Evolutionary conservation across 495 filamentous ascomycete species (phyloP).

Genomic region (Penicillium angulare): DNA sequence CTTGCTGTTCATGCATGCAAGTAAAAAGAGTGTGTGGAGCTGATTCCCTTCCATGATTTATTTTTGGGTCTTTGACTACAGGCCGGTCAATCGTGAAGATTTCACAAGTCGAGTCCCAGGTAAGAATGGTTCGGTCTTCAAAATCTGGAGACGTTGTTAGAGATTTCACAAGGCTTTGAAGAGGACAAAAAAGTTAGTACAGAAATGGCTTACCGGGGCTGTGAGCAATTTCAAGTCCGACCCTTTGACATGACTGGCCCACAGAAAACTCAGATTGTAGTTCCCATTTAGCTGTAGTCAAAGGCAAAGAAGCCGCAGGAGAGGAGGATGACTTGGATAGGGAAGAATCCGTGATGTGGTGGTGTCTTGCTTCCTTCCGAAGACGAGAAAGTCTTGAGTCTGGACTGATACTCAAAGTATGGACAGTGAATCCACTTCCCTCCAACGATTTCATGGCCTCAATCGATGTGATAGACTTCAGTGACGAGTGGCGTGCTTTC

Average conservation of each 20-base stretch:
- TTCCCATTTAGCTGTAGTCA: conserved; percentile 33
- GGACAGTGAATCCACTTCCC: conserved; percentile 26
- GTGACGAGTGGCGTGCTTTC: conserved; percentile 26
- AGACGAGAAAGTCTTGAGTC: conserved; percentile 28
- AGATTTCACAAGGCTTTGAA: not conserved
- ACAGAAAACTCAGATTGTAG: conserved; percentile 29
- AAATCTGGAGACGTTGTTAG: conserved; percentile 9
- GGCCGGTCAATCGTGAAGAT: conserved; percentile 37
- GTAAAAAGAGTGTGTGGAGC: conserved; percentile 42
- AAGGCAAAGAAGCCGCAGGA: conserved; percentile 2
- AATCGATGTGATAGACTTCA: conserved; percentile 36
- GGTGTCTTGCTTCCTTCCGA: conserved; percentile 15
- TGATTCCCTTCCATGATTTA: conserved; percentile 32
- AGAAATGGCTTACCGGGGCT: conserved; percentile 21
- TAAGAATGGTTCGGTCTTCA: conserved; percentile 22
- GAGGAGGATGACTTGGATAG: not conserved
- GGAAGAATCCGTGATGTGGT: not conserved
- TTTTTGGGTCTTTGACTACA: conserved; percentile 10
- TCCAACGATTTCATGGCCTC: conserved; percentile 20
- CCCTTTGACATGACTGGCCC: conserved; percentile 20
- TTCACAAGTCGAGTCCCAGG: conserved; percentile 29
- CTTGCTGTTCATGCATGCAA: conserved; percentile 9
- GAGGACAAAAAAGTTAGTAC: not conserved
- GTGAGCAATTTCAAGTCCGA: conserved; percentile 33
- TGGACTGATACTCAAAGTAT: conserved; percentile 33